phyloP scores from a whole-genome alignment of 148 eudicot species.

The Gaultheria prostrata region DNA sequence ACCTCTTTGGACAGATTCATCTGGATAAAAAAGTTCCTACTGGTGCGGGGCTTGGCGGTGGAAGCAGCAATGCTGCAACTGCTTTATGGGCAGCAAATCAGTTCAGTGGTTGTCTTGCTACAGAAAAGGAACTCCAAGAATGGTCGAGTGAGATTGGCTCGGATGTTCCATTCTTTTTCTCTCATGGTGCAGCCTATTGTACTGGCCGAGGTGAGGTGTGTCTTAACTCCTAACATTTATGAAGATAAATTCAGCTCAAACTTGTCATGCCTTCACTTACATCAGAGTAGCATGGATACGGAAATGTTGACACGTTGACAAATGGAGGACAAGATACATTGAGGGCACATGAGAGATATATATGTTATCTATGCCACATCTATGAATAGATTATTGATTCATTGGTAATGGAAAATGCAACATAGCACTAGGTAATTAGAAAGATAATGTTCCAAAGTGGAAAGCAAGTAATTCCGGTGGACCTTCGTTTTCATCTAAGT shows the following conservation, averaged over 20 bases:
- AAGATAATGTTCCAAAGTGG: not conserved
- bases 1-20: constrained; percentile 56
- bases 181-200: constrained; percentile 90
- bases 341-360: not conserved
- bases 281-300: not conserved
- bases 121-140: constrained; percentile 84
- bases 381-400: not conserved
- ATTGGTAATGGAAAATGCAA: not conserved
- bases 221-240: not conserved
- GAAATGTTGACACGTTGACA: not conserved
- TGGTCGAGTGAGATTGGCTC: constrained; percentile 98
- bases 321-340: not conserved
- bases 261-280: not conserved
- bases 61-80: constrained; percentile 98
- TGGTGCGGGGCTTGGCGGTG: constrained; percentile 97
- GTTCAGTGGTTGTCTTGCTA: constrained; percentile 77
- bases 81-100: constrained; percentile 98
- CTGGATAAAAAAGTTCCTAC: constrained; percentile 97
- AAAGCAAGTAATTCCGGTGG: too few species aligned
- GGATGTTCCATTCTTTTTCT: constrained; percentile 96
- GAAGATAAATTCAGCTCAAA: constrained; percentile 1
- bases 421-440: not conserved
- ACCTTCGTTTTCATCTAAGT: not conserved
- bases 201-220: constrained; percentile 98
- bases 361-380: not conserved